Conservation (phyloP, 805 yeast genomes). For the Saccharomycopsis malanga region DNA sequence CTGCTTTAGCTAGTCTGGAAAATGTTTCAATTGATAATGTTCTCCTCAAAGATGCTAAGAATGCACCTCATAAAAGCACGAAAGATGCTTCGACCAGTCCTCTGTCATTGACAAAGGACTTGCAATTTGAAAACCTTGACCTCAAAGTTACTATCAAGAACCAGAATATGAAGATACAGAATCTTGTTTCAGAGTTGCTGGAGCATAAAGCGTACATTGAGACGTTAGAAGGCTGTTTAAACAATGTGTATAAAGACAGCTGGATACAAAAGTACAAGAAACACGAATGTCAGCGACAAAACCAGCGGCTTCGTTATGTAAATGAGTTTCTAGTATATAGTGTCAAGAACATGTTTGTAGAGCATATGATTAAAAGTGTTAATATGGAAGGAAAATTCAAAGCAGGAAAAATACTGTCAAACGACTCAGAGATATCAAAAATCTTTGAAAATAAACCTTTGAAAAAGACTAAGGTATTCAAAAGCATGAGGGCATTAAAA, state of each 20-base stretch:
- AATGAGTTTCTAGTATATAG: constrained; percentile 4
- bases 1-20: background rate
- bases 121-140: background rate
- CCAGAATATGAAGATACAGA: background rate
- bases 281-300: background rate
- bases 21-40: too few relatives aligned
- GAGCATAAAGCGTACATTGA: constrained; percentile 2
- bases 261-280: background rate
- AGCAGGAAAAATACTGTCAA: background rate
- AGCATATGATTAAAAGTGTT: constrained; percentile 1
- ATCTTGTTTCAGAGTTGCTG: background rate
- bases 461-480: too few relatives aligned
- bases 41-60: background rate
- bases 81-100: background rate
- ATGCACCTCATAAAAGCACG: background rate
- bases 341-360: constrained; percentile 11
- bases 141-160: constrained; percentile 1
- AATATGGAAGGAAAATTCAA: background rate
- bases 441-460: background rate
- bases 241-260: background rate
- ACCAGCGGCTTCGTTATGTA: background rate
- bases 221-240: constrained; percentile 5
- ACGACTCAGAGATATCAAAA: background rate
- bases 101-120: too few relatives aligned
- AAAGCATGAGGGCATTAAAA: too few relatives aligned